A percentile compares a stretch with the other conserved stretches of the same genome.
phyloP scores from a whole-genome alignment of 164 flowering plant species.

The Chloranthus sessilifolius region DNA sequence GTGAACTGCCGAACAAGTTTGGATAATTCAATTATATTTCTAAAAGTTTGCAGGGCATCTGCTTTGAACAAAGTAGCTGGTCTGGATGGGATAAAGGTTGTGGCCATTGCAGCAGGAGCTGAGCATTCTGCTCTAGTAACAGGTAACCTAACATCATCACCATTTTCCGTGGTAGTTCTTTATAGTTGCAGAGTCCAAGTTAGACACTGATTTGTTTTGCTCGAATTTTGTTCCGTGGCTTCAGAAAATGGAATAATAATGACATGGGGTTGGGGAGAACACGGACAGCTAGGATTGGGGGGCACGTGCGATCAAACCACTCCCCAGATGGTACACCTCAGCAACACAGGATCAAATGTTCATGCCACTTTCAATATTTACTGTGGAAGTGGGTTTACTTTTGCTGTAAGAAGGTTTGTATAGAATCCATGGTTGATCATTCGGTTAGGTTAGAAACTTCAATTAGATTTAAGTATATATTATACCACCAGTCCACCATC shows the following conservation, averaged over 20 bases:
- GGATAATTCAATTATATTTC: not conserved
- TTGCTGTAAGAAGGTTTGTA: slow-evolving; percentile 38
- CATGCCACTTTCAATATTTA: slow-evolving; percentile 22
- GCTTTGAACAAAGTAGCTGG: slow-evolving; percentile 28
- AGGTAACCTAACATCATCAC: slow-evolving; percentile 29
- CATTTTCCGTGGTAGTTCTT: not conserved
- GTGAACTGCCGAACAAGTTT: not conserved
- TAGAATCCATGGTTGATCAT: no score
- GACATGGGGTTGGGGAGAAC: slow-evolving; percentile 99
- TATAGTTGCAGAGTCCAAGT: not conserved
- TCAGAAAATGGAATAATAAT: slow-evolving; percentile 52
- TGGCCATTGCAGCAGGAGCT: slow-evolving; percentile 74
- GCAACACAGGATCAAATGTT: slow-evolving; percentile 2
- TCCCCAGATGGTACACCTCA: slow-evolving; percentile 49
- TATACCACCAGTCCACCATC: no score
- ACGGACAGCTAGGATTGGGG: slow-evolving; percentile 93
- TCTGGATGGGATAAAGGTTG: slow-evolving; percentile 35
- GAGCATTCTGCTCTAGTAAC: slow-evolving; percentile 82
- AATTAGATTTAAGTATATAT: no score
- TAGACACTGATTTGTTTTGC: not conserved
- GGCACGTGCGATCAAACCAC: slow-evolving; percentile 38
- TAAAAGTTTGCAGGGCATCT: slow-evolving; percentile 26
- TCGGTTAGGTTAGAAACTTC: no score
- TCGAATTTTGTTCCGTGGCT: not conserved
- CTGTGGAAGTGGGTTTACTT: slow-evolving; percentile 93